Evolutionary conservation across 2,329 filamentous ascomycete genomes (phyloP).

Genomic region (Calonectria crousiana): DNA sequence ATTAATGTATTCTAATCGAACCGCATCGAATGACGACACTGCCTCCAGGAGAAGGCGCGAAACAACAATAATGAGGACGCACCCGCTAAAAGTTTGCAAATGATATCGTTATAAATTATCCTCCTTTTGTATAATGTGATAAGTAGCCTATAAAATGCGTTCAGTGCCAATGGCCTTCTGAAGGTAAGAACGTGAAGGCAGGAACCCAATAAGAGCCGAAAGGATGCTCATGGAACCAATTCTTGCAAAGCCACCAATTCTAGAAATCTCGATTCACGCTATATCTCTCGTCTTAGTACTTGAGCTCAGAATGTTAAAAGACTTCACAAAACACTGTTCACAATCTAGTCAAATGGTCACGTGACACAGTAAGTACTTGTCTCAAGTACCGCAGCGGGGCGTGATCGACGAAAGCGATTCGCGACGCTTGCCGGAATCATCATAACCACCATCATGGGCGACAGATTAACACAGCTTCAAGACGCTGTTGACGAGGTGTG

Average conservation of each 20-base stretch:
- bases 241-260: background rate
- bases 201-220: background rate
- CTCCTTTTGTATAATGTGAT: background rate
- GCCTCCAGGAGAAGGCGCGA: background rate
- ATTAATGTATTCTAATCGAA: background rate
- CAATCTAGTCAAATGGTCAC: background rate
- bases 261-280: background rate
- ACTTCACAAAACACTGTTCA: background rate
- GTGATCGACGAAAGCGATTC: background rate
- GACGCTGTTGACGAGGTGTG: conserved; percentile 85
- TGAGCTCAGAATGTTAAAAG: background rate
- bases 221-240: background rate
- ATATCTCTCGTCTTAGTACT: background rate
- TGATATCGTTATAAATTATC: background rate
- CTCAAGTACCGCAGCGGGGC: background rate
- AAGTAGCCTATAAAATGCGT: background rate
- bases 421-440: conserved; percentile 6
- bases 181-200: background rate
- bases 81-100: background rate
- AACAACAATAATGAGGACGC: background rate
- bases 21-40: background rate
- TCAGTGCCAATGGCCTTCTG: background rate
- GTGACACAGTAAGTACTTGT: background rate
- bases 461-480: conserved; percentile 85
- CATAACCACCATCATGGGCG: conserved; percentile 67